Conservation (phyloP, 1,139 yeast genomes). For the Pichia inconspicua region DNA sequence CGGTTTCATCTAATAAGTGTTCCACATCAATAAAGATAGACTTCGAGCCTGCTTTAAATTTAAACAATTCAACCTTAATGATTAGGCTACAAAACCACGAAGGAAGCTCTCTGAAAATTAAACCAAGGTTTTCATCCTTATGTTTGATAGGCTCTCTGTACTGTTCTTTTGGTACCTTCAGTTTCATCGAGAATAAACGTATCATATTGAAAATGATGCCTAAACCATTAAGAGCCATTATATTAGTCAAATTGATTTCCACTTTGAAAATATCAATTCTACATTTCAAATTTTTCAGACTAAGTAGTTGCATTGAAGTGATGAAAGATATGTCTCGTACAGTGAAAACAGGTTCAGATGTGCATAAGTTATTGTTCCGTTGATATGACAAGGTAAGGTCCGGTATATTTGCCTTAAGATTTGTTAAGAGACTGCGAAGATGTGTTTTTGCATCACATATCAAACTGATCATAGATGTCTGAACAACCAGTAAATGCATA, state of each 20-base stretch:
- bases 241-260: slow-evolving; percentile 11
- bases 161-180: neutral
- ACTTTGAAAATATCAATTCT: slow-evolving; percentile 9
- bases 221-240: slow-evolving; percentile 15
- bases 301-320: slow-evolving; percentile 3
- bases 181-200: neutral
- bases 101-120: slow-evolving; percentile 38
- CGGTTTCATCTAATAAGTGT: slow-evolving; percentile 7
- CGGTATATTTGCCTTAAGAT: slow-evolving; percentile 19
- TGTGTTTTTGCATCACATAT: slow-evolving; percentile 14
- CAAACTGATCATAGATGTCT: slow-evolving; percentile 18
- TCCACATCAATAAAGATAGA: slow-evolving; percentile 45
- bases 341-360: slow-evolving; percentile 6
- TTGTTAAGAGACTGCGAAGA: slow-evolving; percentile 5
- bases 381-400: slow-evolving; percentile 16
- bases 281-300: slow-evolving; percentile 2
- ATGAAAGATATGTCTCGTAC: slow-evolving; percentile 12
- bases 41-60: slow-evolving; percentile 46
- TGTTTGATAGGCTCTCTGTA: neutral
- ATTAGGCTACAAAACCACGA: slow-evolving; percentile 37
- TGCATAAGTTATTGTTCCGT: slow-evolving; percentile 10
- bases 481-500: slow-evolving; percentile 18
- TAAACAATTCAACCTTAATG: slow-evolving; percentile 30
- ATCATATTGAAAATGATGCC: slow-evolving; percentile 6
- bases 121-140: slow-evolving; percentile 2